phyloP scores from a whole-genome alignment of 2,329 filamentous ascomycete species.

The Dactylellina cionopaga region DNA sequence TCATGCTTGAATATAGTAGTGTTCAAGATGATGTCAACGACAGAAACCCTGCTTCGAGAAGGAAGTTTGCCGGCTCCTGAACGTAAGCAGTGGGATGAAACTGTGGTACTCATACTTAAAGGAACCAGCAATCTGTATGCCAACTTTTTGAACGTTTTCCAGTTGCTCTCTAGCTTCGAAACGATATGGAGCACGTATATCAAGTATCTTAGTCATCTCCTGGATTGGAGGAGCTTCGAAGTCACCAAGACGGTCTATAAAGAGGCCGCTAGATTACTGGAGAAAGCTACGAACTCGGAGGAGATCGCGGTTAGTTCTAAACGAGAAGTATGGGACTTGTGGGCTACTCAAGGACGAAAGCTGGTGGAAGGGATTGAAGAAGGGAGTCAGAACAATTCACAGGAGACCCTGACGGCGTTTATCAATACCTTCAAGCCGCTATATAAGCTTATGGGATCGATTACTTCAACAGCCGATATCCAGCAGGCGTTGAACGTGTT shows the following conservation, averaged over 20 bases:
- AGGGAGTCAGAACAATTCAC: constrained; percentile 65
- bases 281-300: constrained; percentile 62
- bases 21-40: constrained; percentile 70
- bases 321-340: constrained; percentile 74
- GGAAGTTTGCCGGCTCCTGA: constrained; percentile 50
- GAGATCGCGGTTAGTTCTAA: constrained; percentile 65
- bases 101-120: constrained; percentile 76
- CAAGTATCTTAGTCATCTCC: constrained; percentile 72
- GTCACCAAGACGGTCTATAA: constrained; percentile 77
- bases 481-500: constrained; percentile 76
- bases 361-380: constrained; percentile 57
- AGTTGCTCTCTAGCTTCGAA: constrained; percentile 73
- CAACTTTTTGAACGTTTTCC: constrained; percentile 78
- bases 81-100: constrained; percentile 74
- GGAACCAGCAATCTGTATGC: constrained; percentile 78
- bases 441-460: constrained; percentile 76
- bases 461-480: constrained; percentile 72
- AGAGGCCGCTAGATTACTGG: constrained; percentile 72
- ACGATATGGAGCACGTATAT: constrained; percentile 80
- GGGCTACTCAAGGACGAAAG: constrained; percentile 64
- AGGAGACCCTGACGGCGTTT: constrained; percentile 87
- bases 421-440: constrained; percentile 78
- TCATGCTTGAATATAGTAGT: constrained; percentile 83
- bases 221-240: constrained; percentile 73
- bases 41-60: constrained; percentile 59